phyloP scores from a whole-genome alignment of 495 filamentous ascomycete species.

The Penicillium psychrofluorescens region DNA sequence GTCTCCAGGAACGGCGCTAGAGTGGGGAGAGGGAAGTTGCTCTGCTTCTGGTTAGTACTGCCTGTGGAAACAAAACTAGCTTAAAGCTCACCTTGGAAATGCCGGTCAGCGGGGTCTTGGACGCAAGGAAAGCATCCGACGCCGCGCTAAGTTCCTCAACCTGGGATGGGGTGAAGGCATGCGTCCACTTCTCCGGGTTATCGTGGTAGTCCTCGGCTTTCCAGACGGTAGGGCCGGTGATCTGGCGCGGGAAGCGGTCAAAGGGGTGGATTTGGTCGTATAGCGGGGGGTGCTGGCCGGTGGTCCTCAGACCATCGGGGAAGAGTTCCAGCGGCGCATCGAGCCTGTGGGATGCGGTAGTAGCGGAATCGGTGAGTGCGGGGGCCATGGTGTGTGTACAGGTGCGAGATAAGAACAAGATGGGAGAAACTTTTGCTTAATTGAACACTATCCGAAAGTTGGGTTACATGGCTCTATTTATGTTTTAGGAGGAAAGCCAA shows the following conservation, averaged over 20 bases:
- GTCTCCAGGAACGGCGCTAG: slow-evolving; percentile 46
- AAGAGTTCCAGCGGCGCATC: slow-evolving; percentile 27
- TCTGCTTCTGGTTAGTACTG: neutral
- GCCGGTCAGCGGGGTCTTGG: slow-evolving; percentile 57
- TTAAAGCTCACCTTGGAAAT: slow-evolving; percentile 54
- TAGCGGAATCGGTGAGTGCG: slow-evolving; percentile 23
- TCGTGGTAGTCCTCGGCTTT: slow-evolving; percentile 57
- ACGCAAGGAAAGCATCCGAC: slow-evolving; percentile 58
- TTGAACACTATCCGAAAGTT: no score
- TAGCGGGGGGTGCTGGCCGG: slow-evolving; percentile 68
- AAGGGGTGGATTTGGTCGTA: slow-evolving; percentile 61
- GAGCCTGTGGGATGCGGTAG: slow-evolving; percentile 26
- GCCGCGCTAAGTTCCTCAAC: slow-evolving; percentile 57
- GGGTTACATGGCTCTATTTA: slow-evolving; percentile 11
- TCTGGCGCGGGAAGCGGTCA: slow-evolving; percentile 59
- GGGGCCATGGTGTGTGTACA: slow-evolving; percentile 24
- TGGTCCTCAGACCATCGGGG: slow-evolving; percentile 53
- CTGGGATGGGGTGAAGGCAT: slow-evolving; percentile 56
- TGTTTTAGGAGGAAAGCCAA: neutral
- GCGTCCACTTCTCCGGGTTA: slow-evolving; percentile 67
- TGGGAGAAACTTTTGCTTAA: neutral
- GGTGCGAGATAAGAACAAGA: neutral
- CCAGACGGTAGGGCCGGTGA: slow-evolving; percentile 72
- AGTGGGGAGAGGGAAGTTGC: slow-evolving; percentile 54
- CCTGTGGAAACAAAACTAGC: neutral